Evolutionary conservation across 768 basidiomycete species (phyloP), one percentile per base, ranked within the genome.

Genomic region (Suillus paluster): DNA sequence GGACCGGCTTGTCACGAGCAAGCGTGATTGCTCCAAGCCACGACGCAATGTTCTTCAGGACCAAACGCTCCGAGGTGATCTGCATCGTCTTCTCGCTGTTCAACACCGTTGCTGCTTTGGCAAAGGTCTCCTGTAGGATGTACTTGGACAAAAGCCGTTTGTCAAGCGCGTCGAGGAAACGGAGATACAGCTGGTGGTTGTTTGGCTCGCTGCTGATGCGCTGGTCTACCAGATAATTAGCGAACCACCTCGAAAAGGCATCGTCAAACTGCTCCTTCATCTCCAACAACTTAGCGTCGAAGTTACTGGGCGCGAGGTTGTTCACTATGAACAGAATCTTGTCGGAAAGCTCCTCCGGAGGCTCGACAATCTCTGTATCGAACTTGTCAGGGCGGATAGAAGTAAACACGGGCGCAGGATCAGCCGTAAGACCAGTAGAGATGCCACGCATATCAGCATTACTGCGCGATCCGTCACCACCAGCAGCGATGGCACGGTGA

Each of bases 301-400:
- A 96, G 73, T 99, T 99, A 74, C 82, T 92, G 11, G 94, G 92
- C 0, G 97, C 95, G 61, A 99, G 84, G 67, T 99, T 99, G 80
- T 99, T 99, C 77, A 99, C 88, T 69, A 98, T 97, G 82, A 99
- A 99, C 52, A 99, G 81, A 66, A 99, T 95, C 63, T 88, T 90
- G 81, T 99, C 97, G 33, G 94, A 94, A 41, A 90, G 75, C 67
- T 94, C 94, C 74, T 97, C 94, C 4, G 90, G 84, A 4, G 97
- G 97, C 57, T 81, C 74, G 49, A 84, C 81, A 19, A 89, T 80
- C 50, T 86, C 86, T 14, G 81, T 80, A n/a, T 87, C 85, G 45
- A 90, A 73, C 10, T 70, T 66, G 69, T 95, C 93, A 12, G 91
- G 86, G 63, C 85, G 87, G 48, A 97, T 92, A 34, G 95, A 83